phyloP scores from a whole-genome alignment of 2,329 filamentous ascomycete species.

The Fusarium staphyleae region DNA sequence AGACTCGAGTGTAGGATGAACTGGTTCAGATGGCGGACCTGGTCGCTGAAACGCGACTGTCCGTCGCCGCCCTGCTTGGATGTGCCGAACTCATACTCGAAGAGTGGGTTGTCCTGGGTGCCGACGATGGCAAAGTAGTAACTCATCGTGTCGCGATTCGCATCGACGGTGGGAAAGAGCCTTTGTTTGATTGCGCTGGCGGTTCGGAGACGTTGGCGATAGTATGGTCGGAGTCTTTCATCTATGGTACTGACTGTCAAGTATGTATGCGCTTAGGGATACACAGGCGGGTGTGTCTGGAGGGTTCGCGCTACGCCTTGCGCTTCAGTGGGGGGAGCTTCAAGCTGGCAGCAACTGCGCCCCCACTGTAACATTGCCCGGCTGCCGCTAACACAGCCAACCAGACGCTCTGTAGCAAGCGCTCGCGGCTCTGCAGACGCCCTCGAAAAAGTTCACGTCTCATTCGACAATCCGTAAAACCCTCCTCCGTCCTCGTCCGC shows the following conservation, averaged over 20 bases:
- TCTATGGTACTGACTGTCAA: conserved; percentile 1
- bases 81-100: conserved; percentile 96
- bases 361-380: conserved; percentile 2
- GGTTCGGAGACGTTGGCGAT: conserved; percentile 3
- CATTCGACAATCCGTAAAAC: conserved; percentile 29
- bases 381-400: conserved; percentile 14
- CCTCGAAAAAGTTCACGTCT: conserved; percentile 37
- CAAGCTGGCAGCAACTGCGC: neutral
- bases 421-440: conserved; percentile 16
- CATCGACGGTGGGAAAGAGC: conserved; percentile 33
- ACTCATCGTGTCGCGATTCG: conserved; percentile 70
- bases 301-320: neutral
- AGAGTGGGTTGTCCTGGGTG: conserved; percentile 93
- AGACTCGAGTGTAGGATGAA: conserved; percentile 95
- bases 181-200: neutral
- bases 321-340: conserved; percentile 5
- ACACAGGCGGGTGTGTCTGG: neutral
- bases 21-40: conserved; percentile 93
- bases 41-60: conserved; percentile 83
- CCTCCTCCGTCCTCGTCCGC: conserved; percentile 11
- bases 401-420: conserved; percentile 17
- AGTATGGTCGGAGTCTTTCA: conserved; percentile 3
- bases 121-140: conserved; percentile 99
- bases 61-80: conserved; percentile 96
- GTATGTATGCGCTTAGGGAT: neutral